Evolutionary conservation across 2,329 filamentous ascomycete genomes (phyloP), one percentile per base, ranked within the genome.

Genomic region (Penicillium sp.): DNA sequence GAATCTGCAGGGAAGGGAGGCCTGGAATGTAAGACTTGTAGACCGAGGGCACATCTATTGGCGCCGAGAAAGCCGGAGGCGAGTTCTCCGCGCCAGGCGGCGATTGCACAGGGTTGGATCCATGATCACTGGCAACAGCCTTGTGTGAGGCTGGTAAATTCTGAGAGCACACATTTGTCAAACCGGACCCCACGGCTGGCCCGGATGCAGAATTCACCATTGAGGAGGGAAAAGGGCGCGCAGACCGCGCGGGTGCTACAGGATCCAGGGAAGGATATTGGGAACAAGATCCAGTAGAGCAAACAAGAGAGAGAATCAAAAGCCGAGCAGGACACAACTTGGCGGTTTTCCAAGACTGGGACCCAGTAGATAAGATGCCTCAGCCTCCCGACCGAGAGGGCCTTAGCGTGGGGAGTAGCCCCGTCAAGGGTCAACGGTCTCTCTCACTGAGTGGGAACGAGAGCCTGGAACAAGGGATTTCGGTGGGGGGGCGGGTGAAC

Each of bases 1-100:
- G 64, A 46, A 70, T 63, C 39, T 69, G 64, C 5, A 70, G 60
- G 12, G 64, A 59, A 4, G 65, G 66, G 26, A 61, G 51, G 28
- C 45, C 47, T 39, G 51, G 49, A 39, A 50, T 50, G 24, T 40
- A 28, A 5, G 46, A 38, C 39, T 47, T 51, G 44, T 44, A 47
- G 42, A 46, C 33, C 39, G 55, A 50, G 47, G 46, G 50, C 38
- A 39, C 37, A 36, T 57, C 52, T 55, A 48, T 39, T 29, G 34
- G 34, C 9, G 43, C 34, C 11, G 43, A 29, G 33, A n/a, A 35
- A 37, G 35, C 8, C 24, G 50, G 41, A 35, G 39, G 27, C 18
- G 36, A 53, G 39, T 45, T 41, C 46, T 8, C 8, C 18, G 40
- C n/a, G 13, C 25, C 18, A 33, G 37, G 38, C 29, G 44, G 45